Percentiles rank a stretch among this genome's conserved stretches.
Conservation (phyloP, 1,284 basidiomycete species). For the Sporisorium iseilematis-ciliati region DNA sequence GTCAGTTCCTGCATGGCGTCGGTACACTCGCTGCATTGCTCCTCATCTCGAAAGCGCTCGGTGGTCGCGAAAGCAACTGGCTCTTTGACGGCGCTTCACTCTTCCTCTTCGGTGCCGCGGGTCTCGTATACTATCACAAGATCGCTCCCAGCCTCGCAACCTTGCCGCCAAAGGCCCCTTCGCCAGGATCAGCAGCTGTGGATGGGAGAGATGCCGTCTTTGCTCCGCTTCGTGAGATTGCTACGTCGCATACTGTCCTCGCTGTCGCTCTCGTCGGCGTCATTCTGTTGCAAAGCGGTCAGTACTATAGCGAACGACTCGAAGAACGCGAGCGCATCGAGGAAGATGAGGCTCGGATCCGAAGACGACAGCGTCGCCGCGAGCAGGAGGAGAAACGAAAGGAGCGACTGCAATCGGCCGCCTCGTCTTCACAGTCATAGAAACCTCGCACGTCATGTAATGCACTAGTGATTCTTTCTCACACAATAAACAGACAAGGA, state of each 20-base stretch:
- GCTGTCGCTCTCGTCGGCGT: slow-evolving; percentile 67
- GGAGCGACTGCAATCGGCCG: slow-evolving; percentile 27
- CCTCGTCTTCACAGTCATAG: slow-evolving; percentile 16
- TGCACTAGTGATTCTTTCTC: background rate
- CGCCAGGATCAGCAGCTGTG: slow-evolving; percentile 32
- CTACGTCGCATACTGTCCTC: slow-evolving; percentile 64
- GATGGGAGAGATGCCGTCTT: slow-evolving; percentile 46
- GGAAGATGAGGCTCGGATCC: slow-evolving; percentile 64
- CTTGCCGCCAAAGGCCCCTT: slow-evolving; percentile 46
- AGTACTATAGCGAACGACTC: slow-evolving; percentile 68
- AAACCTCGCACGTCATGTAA: background rate
- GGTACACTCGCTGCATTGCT: slow-evolving; percentile 48
- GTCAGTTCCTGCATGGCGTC: slow-evolving; percentile 43
- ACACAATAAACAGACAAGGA: background rate
- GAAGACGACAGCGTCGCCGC: slow-evolving; percentile 56
- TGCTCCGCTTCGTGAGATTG: slow-evolving; percentile 63
- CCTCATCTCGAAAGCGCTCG: slow-evolving; percentile 58
- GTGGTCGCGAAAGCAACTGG: slow-evolving; percentile 67
- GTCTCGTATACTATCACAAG: slow-evolving; percentile 63
- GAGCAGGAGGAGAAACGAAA: slow-evolving; percentile 57
- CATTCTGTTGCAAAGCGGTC: slow-evolving; percentile 66
- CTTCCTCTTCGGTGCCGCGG: slow-evolving; percentile 65
- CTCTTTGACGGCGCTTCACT: slow-evolving; percentile 69
- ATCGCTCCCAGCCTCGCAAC: slow-evolving; percentile 56
- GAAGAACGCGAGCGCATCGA: slow-evolving; percentile 68